Conservation (phyloP, 2,329 filamentous ascomycete species). For the Helotiales sp. region DNA sequence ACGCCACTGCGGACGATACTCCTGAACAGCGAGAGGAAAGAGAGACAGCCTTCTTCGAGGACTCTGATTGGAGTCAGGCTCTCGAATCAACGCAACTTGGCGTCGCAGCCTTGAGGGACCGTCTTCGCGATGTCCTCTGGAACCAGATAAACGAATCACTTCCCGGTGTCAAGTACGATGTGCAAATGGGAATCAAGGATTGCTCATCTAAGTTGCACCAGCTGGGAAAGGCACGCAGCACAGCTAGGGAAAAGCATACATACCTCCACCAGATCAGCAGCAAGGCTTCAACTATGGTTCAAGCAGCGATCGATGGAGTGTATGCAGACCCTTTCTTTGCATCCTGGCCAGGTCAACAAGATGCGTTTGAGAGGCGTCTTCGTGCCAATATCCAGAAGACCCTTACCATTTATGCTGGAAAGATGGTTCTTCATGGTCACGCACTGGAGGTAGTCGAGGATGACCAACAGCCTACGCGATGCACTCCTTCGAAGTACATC, state of each 20-base stretch:
- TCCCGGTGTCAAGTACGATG: slow-evolving; percentile 19
- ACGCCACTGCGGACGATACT: slow-evolving; percentile 51
- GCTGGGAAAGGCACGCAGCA: slow-evolving; percentile 12
- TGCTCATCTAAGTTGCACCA: background rate
- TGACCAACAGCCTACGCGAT: background rate
- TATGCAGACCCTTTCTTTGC: slow-evolving; percentile 27
- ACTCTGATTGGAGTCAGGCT: slow-evolving; percentile 20
- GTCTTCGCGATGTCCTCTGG: slow-evolving; percentile 46
- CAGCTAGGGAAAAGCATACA: slow-evolving; percentile 11
- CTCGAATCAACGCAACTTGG: slow-evolving; percentile 22
- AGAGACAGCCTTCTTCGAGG: slow-evolving; percentile 21
- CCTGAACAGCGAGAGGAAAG: slow-evolving; percentile 27
- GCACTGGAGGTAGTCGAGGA: slow-evolving; percentile 12
- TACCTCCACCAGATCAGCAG: slow-evolving; percentile 19
- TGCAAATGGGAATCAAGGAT: slow-evolving; percentile 29
- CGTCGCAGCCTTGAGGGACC: slow-evolving; percentile 50
- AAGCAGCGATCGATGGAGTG: slow-evolving; percentile 19
- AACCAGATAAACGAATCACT: slow-evolving; percentile 23
- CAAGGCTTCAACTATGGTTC: slow-evolving; percentile 9
- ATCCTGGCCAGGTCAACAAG: background rate
- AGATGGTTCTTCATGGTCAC: slow-evolving; percentile 15
- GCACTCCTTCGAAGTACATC: background rate
- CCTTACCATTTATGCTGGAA: slow-evolving; percentile 18
- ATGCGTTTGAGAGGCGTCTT: slow-evolving; percentile 17
- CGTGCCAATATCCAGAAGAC: slow-evolving; percentile 22